A percentile compares a stretch with the other conserved stretches of the same genome.
Evolutionary conservation across 2,329 filamentous ascomycete species (phyloP).

Genomic region (Pseudopyricularia javanii): DNA sequence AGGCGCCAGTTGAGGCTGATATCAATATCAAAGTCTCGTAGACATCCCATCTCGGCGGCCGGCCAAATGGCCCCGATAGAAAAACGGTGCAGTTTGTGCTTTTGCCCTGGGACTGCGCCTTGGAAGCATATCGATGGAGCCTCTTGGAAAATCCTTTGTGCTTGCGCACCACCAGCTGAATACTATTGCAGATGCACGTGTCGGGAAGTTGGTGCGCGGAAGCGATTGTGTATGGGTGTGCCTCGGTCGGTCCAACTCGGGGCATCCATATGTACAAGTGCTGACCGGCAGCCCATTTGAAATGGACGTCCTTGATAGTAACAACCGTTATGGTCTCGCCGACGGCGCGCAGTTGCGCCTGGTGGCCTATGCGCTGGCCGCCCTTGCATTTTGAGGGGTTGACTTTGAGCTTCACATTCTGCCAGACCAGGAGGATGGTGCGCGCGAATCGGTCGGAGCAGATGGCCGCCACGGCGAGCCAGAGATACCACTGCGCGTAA

Average conservation of each 20-base stretch:
- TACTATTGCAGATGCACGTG: slow-evolving; percentile 43
- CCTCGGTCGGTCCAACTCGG: slow-evolving; percentile 37
- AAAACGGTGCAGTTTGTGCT: slow-evolving; percentile 29
- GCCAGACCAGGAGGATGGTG: slow-evolving; percentile 32
- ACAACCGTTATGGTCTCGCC: slow-evolving; percentile 41
- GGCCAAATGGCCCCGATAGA: slow-evolving; percentile 43
- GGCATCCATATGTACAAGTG: slow-evolving; percentile 51
- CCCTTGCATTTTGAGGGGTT: slow-evolving; percentile 31
- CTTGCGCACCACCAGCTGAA: slow-evolving; percentile 44
- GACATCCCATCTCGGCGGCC: slow-evolving; percentile 40
- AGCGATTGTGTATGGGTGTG: slow-evolving; percentile 52
- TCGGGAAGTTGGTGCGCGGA: slow-evolving; percentile 36
- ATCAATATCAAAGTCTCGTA: slow-evolving; percentile 49
- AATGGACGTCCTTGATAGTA: slow-evolving; percentile 47
- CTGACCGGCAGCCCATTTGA: slow-evolving; percentile 46
- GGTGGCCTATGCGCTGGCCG: slow-evolving; percentile 37
- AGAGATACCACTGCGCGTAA: slow-evolving; percentile 48
- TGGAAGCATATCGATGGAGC: slow-evolving; percentile 32
- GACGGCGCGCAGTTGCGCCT: slow-evolving; percentile 32
- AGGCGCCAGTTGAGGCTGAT: slow-evolving; percentile 51
- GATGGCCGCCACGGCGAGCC: slow-evolving; percentile 51
- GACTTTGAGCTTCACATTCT: slow-evolving; percentile 34
- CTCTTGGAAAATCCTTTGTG: slow-evolving; percentile 45
- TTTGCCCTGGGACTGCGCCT: slow-evolving; percentile 15
- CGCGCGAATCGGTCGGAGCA: slow-evolving; percentile 50